Evolutionary conservation across 306 rosid genomes (phyloP).

Genomic region (Rosa lucieae): DNA sequence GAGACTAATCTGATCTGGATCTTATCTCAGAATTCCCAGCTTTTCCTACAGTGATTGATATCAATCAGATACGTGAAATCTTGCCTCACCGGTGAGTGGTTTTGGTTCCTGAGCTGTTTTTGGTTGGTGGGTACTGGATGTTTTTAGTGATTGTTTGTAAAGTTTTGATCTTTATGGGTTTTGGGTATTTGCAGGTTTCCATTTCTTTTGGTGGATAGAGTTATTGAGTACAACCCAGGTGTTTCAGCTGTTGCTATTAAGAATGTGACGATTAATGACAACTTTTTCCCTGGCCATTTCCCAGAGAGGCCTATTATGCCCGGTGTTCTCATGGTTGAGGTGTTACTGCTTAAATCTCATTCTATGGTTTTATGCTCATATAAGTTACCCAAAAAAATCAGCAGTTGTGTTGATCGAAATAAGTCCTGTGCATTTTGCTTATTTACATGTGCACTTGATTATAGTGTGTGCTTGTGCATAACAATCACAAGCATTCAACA

Average conservation of each 20-base stretch:
- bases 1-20: conserved; percentile 4
- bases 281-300: conserved; percentile 92
- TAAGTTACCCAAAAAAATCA: too few relatives aligned
- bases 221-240: conserved; percentile 49
- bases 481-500: not conserved
- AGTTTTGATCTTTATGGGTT: not conserved
- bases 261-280: conserved; percentile 79
- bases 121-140: not conserved
- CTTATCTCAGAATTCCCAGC: conserved; percentile 62
- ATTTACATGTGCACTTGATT: not conserved
- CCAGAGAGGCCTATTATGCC: conserved; percentile 99
- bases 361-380: not conserved
- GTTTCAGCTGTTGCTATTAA: conserved; percentile 49
- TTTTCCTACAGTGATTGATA: conserved; percentile 80
- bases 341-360: conserved; percentile 17
- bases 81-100: conserved; percentile 72
- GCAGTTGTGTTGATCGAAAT: too few relatives aligned
- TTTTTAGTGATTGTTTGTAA: not conserved
- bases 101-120: not conserved
- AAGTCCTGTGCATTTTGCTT: not conserved
- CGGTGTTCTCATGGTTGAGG: conserved; percentile 97
- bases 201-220: conserved; percentile 92
- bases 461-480: not conserved
- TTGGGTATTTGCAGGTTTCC: conserved; percentile 57
- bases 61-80: conserved; percentile 79